A percentile compares a stretch with the other conserved stretches of the same genome.
phyloP scores from a whole-genome alignment of 345 rosid genomes.

The Geranium brycei region DNA sequence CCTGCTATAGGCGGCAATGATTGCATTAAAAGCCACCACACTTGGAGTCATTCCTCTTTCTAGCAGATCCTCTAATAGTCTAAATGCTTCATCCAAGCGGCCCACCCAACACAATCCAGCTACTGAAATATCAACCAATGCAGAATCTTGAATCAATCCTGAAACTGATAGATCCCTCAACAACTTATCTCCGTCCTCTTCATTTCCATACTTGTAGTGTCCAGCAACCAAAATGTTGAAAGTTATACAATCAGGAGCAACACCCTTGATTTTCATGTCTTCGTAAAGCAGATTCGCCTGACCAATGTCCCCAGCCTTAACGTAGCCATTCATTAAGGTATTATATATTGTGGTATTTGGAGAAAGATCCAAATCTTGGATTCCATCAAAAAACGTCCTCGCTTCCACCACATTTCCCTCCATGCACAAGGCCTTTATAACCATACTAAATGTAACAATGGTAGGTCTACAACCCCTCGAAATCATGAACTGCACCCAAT shows the following conservation, averaged over 20 bases:
- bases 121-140: slow-evolving; percentile 34
- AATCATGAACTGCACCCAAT: slow-evolving; percentile 44
- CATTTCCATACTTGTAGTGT: slow-evolving; percentile 42
- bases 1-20: slow-evolving; percentile 53
- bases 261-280: slow-evolving; percentile 41
- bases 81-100: slow-evolving; percentile 36
- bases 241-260: slow-evolving; percentile 53
- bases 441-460: slow-evolving; percentile 30
- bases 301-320: slow-evolving; percentile 46
- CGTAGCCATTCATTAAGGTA: slow-evolving; percentile 51
- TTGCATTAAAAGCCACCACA: slow-evolving; percentile 47
- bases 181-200: slow-evolving; percentile 38
- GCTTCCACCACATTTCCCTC: slow-evolving; percentile 47
- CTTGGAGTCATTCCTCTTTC: slow-evolving; percentile 48
- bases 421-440: slow-evolving; percentile 44
- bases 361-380: slow-evolving; percentile 31
- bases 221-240: slow-evolving; percentile 55
- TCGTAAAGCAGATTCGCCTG: slow-evolving; percentile 41
- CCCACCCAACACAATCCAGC: slow-evolving; percentile 66
- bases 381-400: slow-evolving; percentile 33
- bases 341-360: slow-evolving; percentile 41
- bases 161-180: slow-evolving; percentile 29
- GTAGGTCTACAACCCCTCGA: slow-evolving; percentile 39
- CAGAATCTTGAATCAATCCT: slow-evolving; percentile 23
- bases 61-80: slow-evolving; percentile 32